Base-by-base conservation (phyloP, 192 early-diverging fungal genomes). In the Endogone sp. region DNA sequence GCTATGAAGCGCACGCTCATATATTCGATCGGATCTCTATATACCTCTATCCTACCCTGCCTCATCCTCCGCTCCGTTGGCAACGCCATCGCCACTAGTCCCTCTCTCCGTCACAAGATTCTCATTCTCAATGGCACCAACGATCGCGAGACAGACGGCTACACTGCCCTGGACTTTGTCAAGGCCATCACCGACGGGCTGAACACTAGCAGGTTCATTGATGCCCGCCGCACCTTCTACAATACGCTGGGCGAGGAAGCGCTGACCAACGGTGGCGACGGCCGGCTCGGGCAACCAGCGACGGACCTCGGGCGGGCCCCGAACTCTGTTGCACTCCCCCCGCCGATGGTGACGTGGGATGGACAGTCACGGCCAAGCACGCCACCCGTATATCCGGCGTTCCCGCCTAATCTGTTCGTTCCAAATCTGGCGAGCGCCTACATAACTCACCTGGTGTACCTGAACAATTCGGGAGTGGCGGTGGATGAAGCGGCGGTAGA, bases 11-110 rank as follows among this genome's bases (percentile, higher is more conserved):
- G 81, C 28, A 79, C 83, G 0, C 69, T 93, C 13, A 73, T 91
- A 2, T 93, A 90, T 68, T 86, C 88, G 2, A 90, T 90, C 61
- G 91, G 91, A 1, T 91, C 89, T 2, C 69, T 93, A 2, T 93
- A 91, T 62, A 93, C 91, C 0, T 89, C 87, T 21, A 84, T 93
- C 56, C 73, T 90, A 11, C 91, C 91, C 2, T 89, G 88, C 73
- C 65, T 93, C 22, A 84, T 93, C 44, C 76, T 93, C 25, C 83
- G 86, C 23, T 88, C 86, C 21, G 84, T 90, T 2, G 91, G 89
- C 2, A 79, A 84, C 16, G 77, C 84, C 0, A 83, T 92, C 44
- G 82, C 81, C 21, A 71, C 88, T 21, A 85, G 84, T 3, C 29
- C 67, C 20, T 74, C 75, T 9, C 67, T 86, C 56, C 76, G 79